These are phyloP conservation scores for Dendrobium huoshanense DNA, from an alignment of 106 monocot genomes.

Conservation along the genomic window DNA sequence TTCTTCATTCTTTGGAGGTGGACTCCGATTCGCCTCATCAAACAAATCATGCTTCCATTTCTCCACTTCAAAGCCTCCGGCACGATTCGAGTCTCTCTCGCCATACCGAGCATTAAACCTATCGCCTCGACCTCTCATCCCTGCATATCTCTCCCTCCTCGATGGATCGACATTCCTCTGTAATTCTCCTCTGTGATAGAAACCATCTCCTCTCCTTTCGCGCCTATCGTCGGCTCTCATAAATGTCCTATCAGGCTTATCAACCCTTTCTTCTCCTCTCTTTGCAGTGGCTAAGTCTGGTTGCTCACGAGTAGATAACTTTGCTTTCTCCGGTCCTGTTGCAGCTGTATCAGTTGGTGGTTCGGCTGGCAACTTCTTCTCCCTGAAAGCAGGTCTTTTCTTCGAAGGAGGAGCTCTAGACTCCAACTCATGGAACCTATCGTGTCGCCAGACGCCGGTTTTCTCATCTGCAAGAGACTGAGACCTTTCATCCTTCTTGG, in stretches of 20 bases:
- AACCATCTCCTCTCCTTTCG: constrained; percentile 19
- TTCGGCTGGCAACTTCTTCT: constrained; percentile 40
- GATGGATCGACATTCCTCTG: constrained; percentile 21
- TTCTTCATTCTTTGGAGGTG: constrained; percentile 70
- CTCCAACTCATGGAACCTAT: constrained; percentile 49
- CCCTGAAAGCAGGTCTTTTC: constrained; percentile 60
- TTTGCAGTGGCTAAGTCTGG: constrained; percentile 12
- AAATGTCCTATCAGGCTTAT: constrained; percentile 8
- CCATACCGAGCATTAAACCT: constrained; percentile 23
- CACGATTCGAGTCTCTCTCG: constrained; percentile 11
- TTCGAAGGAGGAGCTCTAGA: constrained; percentile 27
- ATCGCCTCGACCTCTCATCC: constrained; percentile 30
- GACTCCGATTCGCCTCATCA: constrained; percentile 71
- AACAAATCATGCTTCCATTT: constrained; percentile 96
- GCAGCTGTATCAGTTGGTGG: constrained; percentile 10
- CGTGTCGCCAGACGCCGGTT: constrained; percentile 44
- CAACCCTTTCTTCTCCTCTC: constrained; percentile 31
- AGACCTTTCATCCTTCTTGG: constrained; percentile 7
- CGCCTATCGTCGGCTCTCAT: constrained; percentile 23
- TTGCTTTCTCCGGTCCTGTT: constrained; percentile 12
- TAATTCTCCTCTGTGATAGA: constrained; percentile 12
- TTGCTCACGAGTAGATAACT: neutral
- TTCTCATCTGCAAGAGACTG: constrained; percentile 22
- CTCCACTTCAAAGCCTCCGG: constrained; percentile 40
- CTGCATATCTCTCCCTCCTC: constrained; percentile 39